A percentile compares a stretch with the other conserved stretches of the same genome.
These are phyloP conservation scores for Solanum paucissectum DNA, from an alignment of 257 asterid genomes.

Conservation along the genomic window DNA sequence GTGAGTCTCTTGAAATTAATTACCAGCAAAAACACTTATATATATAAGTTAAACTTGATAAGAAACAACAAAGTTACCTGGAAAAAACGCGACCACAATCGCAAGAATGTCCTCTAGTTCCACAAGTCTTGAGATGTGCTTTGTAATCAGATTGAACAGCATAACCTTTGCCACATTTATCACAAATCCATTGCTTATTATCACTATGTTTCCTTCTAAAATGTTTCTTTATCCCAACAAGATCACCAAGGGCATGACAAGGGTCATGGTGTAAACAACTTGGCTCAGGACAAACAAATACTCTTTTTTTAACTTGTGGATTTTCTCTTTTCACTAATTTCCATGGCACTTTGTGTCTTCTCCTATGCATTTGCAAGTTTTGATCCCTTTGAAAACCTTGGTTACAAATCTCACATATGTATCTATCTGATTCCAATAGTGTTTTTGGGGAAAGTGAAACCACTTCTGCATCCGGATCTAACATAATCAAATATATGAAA, in stretches of 20 bases:
- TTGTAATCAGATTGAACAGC: conserved; percentile 69
- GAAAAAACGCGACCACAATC: conserved; percentile 72
- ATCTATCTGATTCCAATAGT: conserved; percentile 13
- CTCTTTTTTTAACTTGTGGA: conserved; percentile 44
- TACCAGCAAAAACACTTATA: background rate
- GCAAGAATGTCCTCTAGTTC: conserved; percentile 67
- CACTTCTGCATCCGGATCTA: conserved; percentile 18
- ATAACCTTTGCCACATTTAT: conserved; percentile 57
- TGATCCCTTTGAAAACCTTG: conserved; percentile 22
- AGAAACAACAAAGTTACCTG: background rate
- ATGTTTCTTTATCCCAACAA: conserved; percentile 71
- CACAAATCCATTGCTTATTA: conserved; percentile 62
- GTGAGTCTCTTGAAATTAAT: background rate
- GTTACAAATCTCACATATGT: conserved; percentile 15
- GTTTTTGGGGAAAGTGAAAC: conserved; percentile 14
- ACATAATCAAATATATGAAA: background rate
- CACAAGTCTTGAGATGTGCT: conserved; percentile 70
- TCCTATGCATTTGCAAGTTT: conserved; percentile 19
- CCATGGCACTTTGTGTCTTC: conserved; percentile 19
- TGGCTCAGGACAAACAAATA: conserved; percentile 67
- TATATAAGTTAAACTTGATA: background rate
- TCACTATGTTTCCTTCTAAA: conserved; percentile 60
- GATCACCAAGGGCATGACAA: conserved; percentile 66
- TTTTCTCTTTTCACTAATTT: conserved; percentile 29
- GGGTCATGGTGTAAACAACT: conserved; percentile 70